A percentile compares a stretch with the other conserved stretches of the same genome.
Conservation (phyloP, 176 grass and related monocot genomes). For the Juncus effusus region DNA sequence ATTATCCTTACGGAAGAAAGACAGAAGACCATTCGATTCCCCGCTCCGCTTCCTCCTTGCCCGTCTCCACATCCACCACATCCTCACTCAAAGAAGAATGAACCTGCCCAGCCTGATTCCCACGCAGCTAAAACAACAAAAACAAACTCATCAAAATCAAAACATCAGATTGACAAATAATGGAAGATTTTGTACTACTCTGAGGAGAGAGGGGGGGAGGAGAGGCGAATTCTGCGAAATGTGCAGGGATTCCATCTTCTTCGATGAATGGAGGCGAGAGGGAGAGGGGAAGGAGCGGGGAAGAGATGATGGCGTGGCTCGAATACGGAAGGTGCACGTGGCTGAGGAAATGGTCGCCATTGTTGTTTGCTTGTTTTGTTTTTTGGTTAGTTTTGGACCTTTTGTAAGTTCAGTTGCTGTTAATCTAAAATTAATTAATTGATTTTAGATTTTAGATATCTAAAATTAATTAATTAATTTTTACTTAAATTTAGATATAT, state of each 20-base stretch:
- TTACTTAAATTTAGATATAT: no score
- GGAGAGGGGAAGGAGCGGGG: no score
- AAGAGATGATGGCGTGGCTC: no score
- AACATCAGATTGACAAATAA: slow-evolving; percentile 23
- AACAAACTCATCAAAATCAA: slow-evolving; percentile 16
- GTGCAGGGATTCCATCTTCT: no score
- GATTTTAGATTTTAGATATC: no score
- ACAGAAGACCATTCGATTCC: slow-evolving; percentile 47
- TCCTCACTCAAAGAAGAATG: not conserved
- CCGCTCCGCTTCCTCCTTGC: slow-evolving; percentile 14
- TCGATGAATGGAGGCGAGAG: not conserved
- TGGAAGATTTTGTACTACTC: not conserved
- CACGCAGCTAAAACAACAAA: slow-evolving; percentile 38
- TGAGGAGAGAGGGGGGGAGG: not conserved
- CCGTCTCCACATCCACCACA: not conserved
- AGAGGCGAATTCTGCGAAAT: slow-evolving; percentile 1
- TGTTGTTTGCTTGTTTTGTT: no score
- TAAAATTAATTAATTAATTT: no score
- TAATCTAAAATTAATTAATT: no score
- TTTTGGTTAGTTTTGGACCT: no score
- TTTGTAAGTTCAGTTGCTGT: no score
- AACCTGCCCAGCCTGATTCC: slow-evolving; percentile 40
- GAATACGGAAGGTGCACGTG: no score
- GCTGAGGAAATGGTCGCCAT: no score
- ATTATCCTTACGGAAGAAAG: slow-evolving; percentile 58